Conservation (phyloP, 352 stramenopile genomes). For the Phytophthora tentaculata region DNA sequence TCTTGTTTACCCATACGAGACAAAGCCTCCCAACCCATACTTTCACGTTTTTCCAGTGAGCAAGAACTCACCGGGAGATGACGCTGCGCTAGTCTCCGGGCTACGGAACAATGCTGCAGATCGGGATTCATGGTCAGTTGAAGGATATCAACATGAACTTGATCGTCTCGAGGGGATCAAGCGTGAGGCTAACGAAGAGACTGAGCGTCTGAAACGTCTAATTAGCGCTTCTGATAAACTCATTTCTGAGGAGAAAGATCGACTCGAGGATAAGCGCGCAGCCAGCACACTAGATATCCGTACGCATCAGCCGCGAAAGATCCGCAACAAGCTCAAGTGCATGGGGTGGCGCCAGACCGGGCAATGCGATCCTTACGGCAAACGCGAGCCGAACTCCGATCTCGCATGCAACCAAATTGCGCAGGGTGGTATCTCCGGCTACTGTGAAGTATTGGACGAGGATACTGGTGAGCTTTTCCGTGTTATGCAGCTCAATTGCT, state of each 20-base stretch:
- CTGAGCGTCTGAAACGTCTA: slow-evolving; percentile 41
- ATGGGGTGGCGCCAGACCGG: slow-evolving; percentile 70
- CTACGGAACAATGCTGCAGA: slow-evolving; percentile 26
- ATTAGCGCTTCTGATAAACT: slow-evolving; percentile 40
- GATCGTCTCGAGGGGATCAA: slow-evolving; percentile 44
- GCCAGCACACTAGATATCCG: slow-evolving; percentile 44
- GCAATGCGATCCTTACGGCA: slow-evolving; percentile 50
- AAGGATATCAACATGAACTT: slow-evolving; percentile 39
- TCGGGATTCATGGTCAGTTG: slow-evolving; percentile 29
- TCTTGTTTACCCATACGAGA: slow-evolving; percentile 29
- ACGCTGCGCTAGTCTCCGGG: slow-evolving; percentile 20
- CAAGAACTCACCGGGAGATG: slow-evolving; percentile 19
- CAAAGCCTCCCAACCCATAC: slow-evolving; percentile 26
- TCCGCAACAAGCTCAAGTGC: slow-evolving; percentile 54
- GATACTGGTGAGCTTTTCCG: slow-evolving; percentile 67
- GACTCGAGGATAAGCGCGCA: slow-evolving; percentile 44
- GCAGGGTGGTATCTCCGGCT: slow-evolving; percentile 51
- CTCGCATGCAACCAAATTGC: slow-evolving; percentile 55
- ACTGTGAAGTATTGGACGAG: slow-evolving; percentile 68
- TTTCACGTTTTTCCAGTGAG: slow-evolving; percentile 32
- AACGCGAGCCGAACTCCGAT: slow-evolving; percentile 58
- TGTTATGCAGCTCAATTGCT: slow-evolving; percentile 76
- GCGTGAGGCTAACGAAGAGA: slow-evolving; percentile 45
- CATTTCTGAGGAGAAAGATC: slow-evolving; percentile 37
- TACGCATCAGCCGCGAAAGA: slow-evolving; percentile 32